phyloP scores from a whole-genome alignment of 768 basidiomycete species.

The Podaxis pistillaris region DNA sequence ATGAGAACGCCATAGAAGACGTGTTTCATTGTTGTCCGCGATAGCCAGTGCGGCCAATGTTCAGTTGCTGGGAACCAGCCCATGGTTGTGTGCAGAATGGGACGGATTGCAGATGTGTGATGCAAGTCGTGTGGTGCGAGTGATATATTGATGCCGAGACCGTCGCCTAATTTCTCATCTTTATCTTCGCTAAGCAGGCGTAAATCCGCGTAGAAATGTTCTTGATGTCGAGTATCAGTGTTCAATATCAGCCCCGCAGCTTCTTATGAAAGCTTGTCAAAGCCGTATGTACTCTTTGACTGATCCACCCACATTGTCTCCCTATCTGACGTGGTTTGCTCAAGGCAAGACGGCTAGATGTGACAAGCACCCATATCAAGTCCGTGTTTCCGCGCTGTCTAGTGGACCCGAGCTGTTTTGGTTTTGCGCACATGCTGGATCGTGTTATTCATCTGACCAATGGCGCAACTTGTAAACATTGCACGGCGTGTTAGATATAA shows the following conservation, averaged over 20 bases:
- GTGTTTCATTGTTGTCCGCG: conserved; percentile 33
- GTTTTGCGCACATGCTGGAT: background rate
- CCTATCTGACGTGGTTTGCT: background rate
- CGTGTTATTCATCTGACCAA: conserved; percentile 7
- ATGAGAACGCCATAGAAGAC: conserved; percentile 52
- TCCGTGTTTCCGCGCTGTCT: background rate
- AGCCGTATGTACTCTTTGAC: background rate
- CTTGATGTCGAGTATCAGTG: background rate
- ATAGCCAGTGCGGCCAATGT: conserved; percentile 37
- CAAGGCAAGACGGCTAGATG: background rate
- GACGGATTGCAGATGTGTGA: background rate
- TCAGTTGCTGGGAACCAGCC: conserved; percentile 19
- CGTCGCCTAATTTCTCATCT: background rate
- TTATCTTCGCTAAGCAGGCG: background rate
- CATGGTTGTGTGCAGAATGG: conserved; percentile 17
- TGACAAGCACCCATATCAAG: background rate
- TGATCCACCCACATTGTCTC: background rate
- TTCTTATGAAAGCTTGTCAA: background rate
- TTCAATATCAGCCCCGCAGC: background rate
- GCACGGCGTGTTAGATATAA: conserved; percentile 3
- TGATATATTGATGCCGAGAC: conserved; percentile 4
- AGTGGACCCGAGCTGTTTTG: background rate
- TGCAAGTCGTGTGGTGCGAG: background rate
- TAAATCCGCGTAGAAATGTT: background rate
- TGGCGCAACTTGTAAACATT: conserved; percentile 7